Evolutionary conservation across 257 asterid genomes (phyloP).

Genomic region (Craterostigma plantagineum): DNA sequence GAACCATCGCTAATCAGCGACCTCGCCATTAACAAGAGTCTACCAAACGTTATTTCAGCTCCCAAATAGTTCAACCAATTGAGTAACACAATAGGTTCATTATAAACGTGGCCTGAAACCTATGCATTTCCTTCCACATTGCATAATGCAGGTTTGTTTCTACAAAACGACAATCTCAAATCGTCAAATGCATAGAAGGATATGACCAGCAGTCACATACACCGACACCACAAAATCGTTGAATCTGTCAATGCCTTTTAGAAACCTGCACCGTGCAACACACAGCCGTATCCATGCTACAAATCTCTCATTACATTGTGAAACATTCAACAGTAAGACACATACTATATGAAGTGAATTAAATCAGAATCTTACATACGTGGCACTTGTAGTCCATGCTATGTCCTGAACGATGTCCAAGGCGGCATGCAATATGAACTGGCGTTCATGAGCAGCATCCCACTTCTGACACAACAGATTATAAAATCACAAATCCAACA

Average conservation of each 20-base stretch:
- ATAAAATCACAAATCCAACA: slow-evolving; percentile 1
- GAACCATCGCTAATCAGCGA: too few species aligned
- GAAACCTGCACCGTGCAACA: too few species aligned
- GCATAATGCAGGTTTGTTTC: neutral
- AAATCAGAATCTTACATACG: slow-evolving; percentile 40
- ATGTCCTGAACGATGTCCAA: slow-evolving; percentile 85
- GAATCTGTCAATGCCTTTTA: slow-evolving; percentile 69
- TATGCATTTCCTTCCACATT: slow-evolving; percentile 14
- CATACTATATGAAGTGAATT: slow-evolving; percentile 5
- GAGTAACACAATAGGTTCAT: too few species aligned
- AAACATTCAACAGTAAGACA: slow-evolving; percentile 1
- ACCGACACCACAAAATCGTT: slow-evolving; percentile 91
- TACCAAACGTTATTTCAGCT: too few species aligned
- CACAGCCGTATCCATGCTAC: slow-evolving; percentile 1
- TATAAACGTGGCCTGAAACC: too few species aligned
- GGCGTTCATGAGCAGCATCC: slow-evolving; percentile 96
- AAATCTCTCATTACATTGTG: too few species aligned
- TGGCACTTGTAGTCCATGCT: slow-evolving; percentile 97
- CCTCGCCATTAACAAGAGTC: too few species aligned
- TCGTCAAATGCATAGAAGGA: slow-evolving; percentile 21
- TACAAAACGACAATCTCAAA: neutral
- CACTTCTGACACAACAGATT: slow-evolving; percentile 40
- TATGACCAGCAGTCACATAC: slow-evolving; percentile 96
- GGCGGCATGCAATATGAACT: slow-evolving; percentile 88
- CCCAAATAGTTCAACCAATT: too few species aligned